Evolutionary conservation across 164 flowering plant genomes (phyloP).

Genomic region (Magnolia sinica): DNA sequence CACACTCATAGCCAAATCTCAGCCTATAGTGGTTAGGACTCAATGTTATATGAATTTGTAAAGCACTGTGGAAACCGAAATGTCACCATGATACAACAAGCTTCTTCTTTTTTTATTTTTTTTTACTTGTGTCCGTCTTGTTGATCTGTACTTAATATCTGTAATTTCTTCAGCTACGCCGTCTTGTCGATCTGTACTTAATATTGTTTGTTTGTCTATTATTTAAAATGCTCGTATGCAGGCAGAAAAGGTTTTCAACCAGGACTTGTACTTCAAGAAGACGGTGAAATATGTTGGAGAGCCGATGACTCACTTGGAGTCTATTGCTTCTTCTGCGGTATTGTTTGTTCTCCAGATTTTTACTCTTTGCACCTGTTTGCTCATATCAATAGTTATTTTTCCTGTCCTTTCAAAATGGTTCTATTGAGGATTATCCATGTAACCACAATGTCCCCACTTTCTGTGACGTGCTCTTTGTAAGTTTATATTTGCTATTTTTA

Average conservation of each 20-base stretch:
- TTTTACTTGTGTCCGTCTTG: neutral
- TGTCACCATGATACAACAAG: neutral
- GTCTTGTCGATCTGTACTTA: neutral
- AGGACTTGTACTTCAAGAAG: slow-evolving; percentile 77
- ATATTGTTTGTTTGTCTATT: too few species aligned
- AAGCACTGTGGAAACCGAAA: neutral
- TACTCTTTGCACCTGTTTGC: neutral
- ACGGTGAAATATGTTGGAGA: slow-evolving; percentile 80
- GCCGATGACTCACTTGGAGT: slow-evolving; percentile 91
- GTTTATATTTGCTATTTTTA: neutral
- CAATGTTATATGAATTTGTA: neutral
- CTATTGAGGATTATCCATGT: too few species aligned
- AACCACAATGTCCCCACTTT: neutral
- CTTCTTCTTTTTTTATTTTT: neutral
- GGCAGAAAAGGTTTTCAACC: slow-evolving; percentile 97
- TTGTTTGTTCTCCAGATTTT: slow-evolving; percentile 4
- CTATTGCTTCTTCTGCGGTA: slow-evolving; percentile 97
- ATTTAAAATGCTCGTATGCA: slow-evolving; percentile 17
- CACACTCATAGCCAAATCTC: too few species aligned
- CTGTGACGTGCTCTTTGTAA: neutral
- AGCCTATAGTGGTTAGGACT: neutral
- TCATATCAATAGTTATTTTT: neutral
- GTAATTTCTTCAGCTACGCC: neutral
- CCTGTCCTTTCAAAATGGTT: neutral
- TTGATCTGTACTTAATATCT: neutral